Conservation (phyloP, 129 eudicot genomes). For the Chrysanthemum lavandulifolium region DNA sequence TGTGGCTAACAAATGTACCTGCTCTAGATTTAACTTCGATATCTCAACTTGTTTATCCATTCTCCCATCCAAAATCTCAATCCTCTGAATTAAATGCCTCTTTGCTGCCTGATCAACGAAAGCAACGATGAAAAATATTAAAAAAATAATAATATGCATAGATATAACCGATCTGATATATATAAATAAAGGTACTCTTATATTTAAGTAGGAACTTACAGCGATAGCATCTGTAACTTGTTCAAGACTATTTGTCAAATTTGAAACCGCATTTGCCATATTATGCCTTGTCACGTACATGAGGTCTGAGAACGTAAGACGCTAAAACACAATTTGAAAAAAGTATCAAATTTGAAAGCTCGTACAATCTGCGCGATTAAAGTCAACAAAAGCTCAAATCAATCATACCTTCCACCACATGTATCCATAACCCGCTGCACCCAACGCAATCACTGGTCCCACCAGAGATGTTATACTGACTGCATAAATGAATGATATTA, state of each 20-base stretch:
- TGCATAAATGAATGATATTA: constrained; percentile 6
- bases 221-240: constrained; percentile 68
- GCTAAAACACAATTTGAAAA: constrained; percentile 42
- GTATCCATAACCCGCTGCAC: constrained; percentile 79
- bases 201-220: constrained; percentile 34
- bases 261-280: constrained; percentile 69
- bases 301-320: constrained; percentile 74
- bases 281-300: constrained; percentile 72
- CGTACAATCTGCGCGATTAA: background rate
- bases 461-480: constrained; percentile 52
- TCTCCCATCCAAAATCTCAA: constrained; percentile 72
- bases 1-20: constrained; percentile 38
- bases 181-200: background rate
- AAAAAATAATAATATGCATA: background rate
- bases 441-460: constrained; percentile 71
- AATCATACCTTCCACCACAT: constrained; percentile 87
- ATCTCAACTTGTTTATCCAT: constrained; percentile 66
- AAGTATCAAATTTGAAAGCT: background rate
- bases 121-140: background rate
- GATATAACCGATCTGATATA: background rate
- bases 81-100: constrained; percentile 76
- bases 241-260: constrained; percentile 61
- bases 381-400: constrained; percentile 1
- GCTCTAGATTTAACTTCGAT: constrained; percentile 49
- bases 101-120: constrained; percentile 55